phyloP scores from a whole-genome alignment of 306 rosid genomes.

The Medicago lupulina region DNA sequence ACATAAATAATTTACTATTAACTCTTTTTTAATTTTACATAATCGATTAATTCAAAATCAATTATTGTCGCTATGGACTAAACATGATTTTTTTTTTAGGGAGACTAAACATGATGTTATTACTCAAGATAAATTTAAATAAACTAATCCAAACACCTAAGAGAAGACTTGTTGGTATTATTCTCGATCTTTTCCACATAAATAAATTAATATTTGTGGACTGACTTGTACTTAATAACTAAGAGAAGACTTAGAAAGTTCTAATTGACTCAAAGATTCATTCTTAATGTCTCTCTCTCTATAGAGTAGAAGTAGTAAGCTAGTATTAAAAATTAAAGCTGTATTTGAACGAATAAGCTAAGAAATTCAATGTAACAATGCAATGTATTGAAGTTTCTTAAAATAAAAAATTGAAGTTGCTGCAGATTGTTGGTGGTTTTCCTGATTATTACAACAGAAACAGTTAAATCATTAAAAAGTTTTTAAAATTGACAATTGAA shows the following conservation, averaged over 20 bases:
- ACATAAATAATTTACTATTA: too few species aligned
- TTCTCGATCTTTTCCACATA: background rate
- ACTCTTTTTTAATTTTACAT: too few species aligned
- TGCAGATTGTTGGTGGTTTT: slow-evolving; percentile 34
- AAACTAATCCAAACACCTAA: background rate
- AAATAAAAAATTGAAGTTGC: slow-evolving; percentile 18
- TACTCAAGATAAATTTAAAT: background rate
- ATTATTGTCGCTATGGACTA: too few species aligned
- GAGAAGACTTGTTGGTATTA: background rate
- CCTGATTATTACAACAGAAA: slow-evolving; percentile 6
- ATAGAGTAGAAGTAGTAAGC: background rate
- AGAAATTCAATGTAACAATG: slow-evolving; percentile 41
- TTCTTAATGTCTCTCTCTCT: too few species aligned
- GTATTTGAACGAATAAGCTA: slow-evolving; percentile 32
- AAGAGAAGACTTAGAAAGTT: background rate
- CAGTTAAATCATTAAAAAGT: background rate
- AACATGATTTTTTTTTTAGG: too few species aligned
- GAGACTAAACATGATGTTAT: too few species aligned
- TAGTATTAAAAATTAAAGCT: background rate
- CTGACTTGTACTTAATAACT: slow-evolving; percentile 1
- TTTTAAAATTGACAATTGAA: slow-evolving; percentile 36
- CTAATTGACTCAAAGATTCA: slow-evolving; percentile 34
- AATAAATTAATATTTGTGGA: slow-evolving; percentile 2
- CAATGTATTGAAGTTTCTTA: slow-evolving; percentile 37
- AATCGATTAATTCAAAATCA: too few species aligned